Evolutionary conservation across 2,329 filamentous ascomycete species (phyloP).

Genomic region (Ophiostoma perfectum): DNA sequence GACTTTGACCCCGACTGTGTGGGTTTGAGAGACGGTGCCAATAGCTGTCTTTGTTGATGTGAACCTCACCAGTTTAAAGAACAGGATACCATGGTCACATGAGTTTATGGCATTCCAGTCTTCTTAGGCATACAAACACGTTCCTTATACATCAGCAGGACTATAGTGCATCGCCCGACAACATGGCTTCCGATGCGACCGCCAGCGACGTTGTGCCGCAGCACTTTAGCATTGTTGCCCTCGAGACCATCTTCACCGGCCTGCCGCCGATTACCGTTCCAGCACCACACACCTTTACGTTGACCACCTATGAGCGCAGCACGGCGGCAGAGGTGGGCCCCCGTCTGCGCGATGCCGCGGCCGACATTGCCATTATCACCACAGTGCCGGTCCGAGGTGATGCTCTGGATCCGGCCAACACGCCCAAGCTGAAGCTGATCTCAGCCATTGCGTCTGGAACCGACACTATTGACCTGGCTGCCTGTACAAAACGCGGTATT

Average conservation of each 20-base stretch:
- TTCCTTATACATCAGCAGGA: too few relatives aligned
- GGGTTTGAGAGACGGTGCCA: not conserved
- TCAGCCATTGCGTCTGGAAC: slow-evolving; percentile 30
- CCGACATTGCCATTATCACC: slow-evolving; percentile 36
- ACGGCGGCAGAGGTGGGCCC: slow-evolving; percentile 28
- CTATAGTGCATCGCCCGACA: not conserved
- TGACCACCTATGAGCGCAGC: slow-evolving; percentile 30
- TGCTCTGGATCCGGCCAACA: slow-evolving; percentile 25
- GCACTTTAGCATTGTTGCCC: slow-evolving; percentile 31
- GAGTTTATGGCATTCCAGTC: not conserved
- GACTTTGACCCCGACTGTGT: not conserved
- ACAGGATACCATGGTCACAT: not conserved
- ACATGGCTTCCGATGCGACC: not conserved
- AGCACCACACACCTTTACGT: slow-evolving; percentile 31
- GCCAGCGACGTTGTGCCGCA: not conserved
- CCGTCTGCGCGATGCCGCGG: slow-evolving; percentile 35
- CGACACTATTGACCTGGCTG: slow-evolving; percentile 27
- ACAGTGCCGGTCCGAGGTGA: slow-evolving; percentile 31
- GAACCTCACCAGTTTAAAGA: not conserved
- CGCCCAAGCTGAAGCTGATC: slow-evolving; percentile 32
- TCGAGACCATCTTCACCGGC: slow-evolving; percentile 32
- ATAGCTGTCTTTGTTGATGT: not conserved
- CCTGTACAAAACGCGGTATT: slow-evolving; percentile 28
- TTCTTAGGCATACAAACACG: not conserved
- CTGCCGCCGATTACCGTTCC: slow-evolving; percentile 28